A percentile compares a stretch with the other conserved stretches of the same genome.
Conservation (phyloP, 2,329 filamentous ascomycete species). For the Ustilaginoidea virens region DNA sequence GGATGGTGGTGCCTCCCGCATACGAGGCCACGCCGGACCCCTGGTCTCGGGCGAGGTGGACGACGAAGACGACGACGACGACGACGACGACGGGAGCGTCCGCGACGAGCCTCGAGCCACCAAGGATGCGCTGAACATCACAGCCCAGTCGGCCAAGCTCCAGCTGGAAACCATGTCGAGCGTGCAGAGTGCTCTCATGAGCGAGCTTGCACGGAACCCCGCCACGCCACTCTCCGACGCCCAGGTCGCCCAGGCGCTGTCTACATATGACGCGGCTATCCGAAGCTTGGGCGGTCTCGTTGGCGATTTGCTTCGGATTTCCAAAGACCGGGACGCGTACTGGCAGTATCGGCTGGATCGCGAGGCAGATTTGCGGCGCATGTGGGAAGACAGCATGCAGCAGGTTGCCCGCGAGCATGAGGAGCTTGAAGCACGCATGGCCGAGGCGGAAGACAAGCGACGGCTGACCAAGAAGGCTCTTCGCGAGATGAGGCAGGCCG, state of each 20-base stretch:
- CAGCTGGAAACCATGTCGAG: conserved; percentile 83
- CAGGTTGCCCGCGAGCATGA: conserved; percentile 92
- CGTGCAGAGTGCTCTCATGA: conserved; percentile 68
- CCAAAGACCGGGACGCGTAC: conserved; percentile 83
- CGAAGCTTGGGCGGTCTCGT: conserved; percentile 74
- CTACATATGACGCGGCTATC: conserved; percentile 80
- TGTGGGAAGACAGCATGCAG: conserved; percentile 99
- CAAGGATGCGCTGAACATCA: conserved; percentile 94
- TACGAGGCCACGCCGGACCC: conserved; percentile 18
- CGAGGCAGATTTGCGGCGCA: conserved; percentile 76
- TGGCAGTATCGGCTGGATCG: conserved; percentile 93
- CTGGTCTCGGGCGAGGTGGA: conserved; percentile 24
- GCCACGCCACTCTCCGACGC: conserved; percentile 60
- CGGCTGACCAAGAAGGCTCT: conserved; percentile 80
- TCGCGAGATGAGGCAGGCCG: conserved; percentile 61
- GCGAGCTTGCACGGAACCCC: conserved; percentile 52
- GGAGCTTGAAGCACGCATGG: conserved; percentile 71
- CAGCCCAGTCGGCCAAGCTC: conserved; percentile 82
- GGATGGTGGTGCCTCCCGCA: conserved; percentile 24
- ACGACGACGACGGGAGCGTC: conserved; percentile 57
- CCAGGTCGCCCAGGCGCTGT: conserved; percentile 59
- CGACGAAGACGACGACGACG: conserved; percentile 60
- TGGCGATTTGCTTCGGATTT: conserved; percentile 79
- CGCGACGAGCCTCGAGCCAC: conserved; percentile 57
- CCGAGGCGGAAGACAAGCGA: conserved; percentile 79